A percentile compares a stretch with the other conserved stretches of the same genome.
These are phyloP conservation scores for Ephemerocybe angulata DNA, from an alignment of 768 basidiomycete genomes.

Conservation along the genomic window DNA sequence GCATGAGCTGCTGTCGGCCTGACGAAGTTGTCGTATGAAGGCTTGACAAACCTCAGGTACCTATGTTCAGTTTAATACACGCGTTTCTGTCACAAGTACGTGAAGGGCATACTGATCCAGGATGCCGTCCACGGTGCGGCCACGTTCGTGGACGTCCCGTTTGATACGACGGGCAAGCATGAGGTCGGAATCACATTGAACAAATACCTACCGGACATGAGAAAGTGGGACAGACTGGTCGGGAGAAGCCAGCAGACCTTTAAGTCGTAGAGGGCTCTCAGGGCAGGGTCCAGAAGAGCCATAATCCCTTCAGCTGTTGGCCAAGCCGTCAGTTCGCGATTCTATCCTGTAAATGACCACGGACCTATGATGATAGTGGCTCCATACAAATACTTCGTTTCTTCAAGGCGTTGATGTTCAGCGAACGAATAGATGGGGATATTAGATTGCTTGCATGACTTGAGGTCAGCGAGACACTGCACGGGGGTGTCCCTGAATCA, in stretches of 20 bases:
- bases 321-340: not conserved
- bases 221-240: not conserved
- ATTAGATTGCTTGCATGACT: constrained; percentile 76
- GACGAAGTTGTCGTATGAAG: constrained; percentile 91
- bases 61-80: constrained; percentile 31
- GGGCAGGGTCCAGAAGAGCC: constrained; percentile 72
- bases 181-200: constrained; percentile 91
- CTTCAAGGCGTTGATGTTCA: constrained; percentile 76
- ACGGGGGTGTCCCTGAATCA: not conserved
- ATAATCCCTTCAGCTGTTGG: constrained; percentile 86
- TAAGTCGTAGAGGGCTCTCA: constrained; percentile 85
- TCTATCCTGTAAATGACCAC: constrained; percentile 5
- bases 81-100: not conserved
- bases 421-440: constrained; percentile 95
- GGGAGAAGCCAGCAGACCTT: constrained; percentile 50
- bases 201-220: constrained; percentile 57
- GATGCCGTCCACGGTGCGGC: constrained; percentile 79
- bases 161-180: constrained; percentile 94
- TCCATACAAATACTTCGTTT: constrained; percentile 88
- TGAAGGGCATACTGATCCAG: constrained; percentile 69
- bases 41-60: constrained; percentile 94
- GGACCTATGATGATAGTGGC: constrained; percentile 86
- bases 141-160: constrained; percentile 85
- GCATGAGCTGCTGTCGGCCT: constrained; percentile 82
- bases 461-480: constrained; percentile 84